A percentile compares a stretch with the other conserved stretches of the same genome.
phyloP scores from a whole-genome alignment of 2,329 filamentous ascomycete species.

The Chrysoporthe deuterocubensis region DNA sequence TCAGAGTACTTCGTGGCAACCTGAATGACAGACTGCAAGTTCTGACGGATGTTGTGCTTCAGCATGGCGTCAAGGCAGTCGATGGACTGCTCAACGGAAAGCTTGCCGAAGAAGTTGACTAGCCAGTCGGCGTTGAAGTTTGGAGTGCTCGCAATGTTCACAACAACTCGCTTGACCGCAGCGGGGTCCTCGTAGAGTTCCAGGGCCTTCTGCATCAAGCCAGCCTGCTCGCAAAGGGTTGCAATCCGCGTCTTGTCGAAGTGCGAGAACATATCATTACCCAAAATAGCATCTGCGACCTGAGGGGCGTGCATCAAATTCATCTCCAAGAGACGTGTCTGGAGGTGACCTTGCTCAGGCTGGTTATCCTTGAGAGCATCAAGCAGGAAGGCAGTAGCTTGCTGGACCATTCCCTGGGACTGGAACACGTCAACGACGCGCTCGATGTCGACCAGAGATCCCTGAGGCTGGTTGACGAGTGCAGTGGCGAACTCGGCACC shows the following conservation, averaged over 20 bases:
- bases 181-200: constrained; percentile 94
- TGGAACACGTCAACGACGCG: constrained; percentile 98
- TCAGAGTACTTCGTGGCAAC: constrained; percentile 98
- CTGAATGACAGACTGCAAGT: constrained; percentile 91
- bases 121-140: constrained; percentile 92
- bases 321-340: constrained; percentile 97
- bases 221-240: constrained; percentile 89
- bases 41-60: constrained; percentile 94
- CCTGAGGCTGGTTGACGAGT: constrained; percentile 85
- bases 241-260: constrained; percentile 92
- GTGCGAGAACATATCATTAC: constrained; percentile 98
- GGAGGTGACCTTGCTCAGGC: constrained; percentile 89
- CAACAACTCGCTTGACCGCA: constrained; percentile 85
- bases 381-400: constrained; percentile 95
- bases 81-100: constrained; percentile 93
- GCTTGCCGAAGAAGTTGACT: constrained; percentile 87
- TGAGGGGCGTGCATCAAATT: constrained; percentile 95
- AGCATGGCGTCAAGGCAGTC: constrained; percentile 97
- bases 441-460: constrained; percentile 87
- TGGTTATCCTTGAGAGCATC: constrained; percentile 95
- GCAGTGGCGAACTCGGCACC: constrained; percentile 93
- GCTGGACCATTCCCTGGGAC: constrained; percentile 95
- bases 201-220: constrained; percentile 81
- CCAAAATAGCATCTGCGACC: constrained; percentile 95
- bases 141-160: constrained; percentile 80